Base-by-base conservation (phyloP, 345 rosid species). In the Rhizophora apiculata region DNA sequence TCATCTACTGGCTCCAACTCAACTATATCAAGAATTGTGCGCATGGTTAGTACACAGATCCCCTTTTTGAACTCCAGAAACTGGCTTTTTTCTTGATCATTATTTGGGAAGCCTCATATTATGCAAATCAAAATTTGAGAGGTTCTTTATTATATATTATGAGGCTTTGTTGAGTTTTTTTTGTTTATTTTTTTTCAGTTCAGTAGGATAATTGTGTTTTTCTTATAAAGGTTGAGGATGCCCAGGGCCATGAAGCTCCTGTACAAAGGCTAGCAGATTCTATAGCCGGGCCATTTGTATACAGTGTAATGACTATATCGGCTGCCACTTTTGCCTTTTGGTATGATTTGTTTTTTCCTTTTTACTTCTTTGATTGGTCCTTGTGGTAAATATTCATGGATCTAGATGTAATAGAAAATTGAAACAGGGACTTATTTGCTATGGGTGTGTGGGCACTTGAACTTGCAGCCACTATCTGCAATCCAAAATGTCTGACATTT, bases 171-270 rank as follows among this genome's bases (percentile, higher is more conserved):
- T 56, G 16, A 21, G 60, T n/a, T 9, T 8, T 24, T 56, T 11
- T 2, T 43, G 3, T 24, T 56, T 11, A 2, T 2, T 43, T 63
- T 39, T 64, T 6, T 34, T 4, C 16, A 20, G 11, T 24, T 15
- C 31, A 29, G 20, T 6, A 62, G 22, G 30, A 49, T 67, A 60
- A 31, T 74, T 68, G n/a, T 79, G 61, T 24, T 69, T 72, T 19
- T 69, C 80, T 76, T 79, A 11, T 43, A 10, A 56, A 91, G 98
- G 96, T 91, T 78, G 95, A 94, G 84, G 96, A 89, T 73, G 97
- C 98, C 69, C 96, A 94, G 82, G 96, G 96, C 55, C 85, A 76
- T 81, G 97, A 91, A 82, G 98, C 97, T 49, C 97, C 98, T 70
- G 85, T 91, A 68, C 97, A 94, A 76, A 83, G 97, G 77, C 88